Conservation (phyloP, 2,329 filamentous ascomycete genomes). For the Chrysoporthe cubensis region DNA sequence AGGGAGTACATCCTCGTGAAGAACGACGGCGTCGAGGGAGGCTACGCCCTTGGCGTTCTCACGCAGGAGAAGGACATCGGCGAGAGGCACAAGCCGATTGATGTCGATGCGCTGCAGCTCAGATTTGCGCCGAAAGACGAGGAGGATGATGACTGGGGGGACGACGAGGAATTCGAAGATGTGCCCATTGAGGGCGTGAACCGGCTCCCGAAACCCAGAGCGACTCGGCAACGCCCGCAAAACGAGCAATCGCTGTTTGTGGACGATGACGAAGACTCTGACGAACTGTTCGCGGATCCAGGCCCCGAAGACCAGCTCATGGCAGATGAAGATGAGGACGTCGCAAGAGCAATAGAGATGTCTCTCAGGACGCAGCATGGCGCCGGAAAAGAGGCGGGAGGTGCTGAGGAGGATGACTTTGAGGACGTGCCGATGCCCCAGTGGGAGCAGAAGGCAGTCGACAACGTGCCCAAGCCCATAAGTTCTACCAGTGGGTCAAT, state of each 20-base stretch:
- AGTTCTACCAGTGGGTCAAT: constrained; percentile 57
- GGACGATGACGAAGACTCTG: constrained; percentile 35
- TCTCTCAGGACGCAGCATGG: constrained; percentile 72
- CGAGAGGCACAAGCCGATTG: constrained; percentile 84
- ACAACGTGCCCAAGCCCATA: constrained; percentile 54
- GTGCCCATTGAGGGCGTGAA: constrained; percentile 91
- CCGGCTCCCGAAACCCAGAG: constrained; percentile 67
- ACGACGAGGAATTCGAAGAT: constrained; percentile 86
- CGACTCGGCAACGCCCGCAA: constrained; percentile 2
- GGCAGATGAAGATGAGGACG: constrained; percentile 59
- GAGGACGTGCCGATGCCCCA: constrained; percentile 57
- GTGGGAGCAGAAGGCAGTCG: constrained; percentile 61
- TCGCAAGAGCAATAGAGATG: constrained; percentile 81
- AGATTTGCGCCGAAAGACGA: constrained; percentile 60
- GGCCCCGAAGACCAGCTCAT: constrained; percentile 32
- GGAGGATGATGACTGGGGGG: constrained; percentile 66
- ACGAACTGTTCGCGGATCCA: constrained; percentile 42
- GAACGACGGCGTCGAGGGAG: constrained; percentile 92
- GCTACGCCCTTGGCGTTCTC: constrained; percentile 94
- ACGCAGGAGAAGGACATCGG: constrained; percentile 81
- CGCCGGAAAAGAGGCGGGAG: constrained; percentile 39
- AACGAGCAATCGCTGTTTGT: constrained; percentile 60
- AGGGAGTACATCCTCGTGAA: constrained; percentile 96
- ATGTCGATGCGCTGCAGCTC: constrained; percentile 73
- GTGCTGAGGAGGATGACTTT: constrained; percentile 47